These are phyloP conservation scores for Leucogyrophana mollusca DNA, from an alignment of 768 basidiomycete genomes.

Conservation along the genomic window DNA sequence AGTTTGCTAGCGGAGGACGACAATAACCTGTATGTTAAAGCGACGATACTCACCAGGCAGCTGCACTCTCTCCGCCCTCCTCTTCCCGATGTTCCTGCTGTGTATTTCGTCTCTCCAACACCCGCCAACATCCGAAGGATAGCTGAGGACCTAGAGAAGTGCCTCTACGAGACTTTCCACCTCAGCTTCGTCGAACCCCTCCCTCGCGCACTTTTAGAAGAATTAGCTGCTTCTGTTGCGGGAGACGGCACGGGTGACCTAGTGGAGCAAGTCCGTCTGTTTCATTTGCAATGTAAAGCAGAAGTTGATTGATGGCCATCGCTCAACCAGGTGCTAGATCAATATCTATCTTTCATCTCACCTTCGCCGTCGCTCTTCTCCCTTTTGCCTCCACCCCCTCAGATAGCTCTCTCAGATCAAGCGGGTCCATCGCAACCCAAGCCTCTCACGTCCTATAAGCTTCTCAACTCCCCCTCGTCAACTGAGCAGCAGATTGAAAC, in stretches of 20 bases:
- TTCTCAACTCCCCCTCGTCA: conserved; percentile 89
- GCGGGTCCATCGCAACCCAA: conserved; percentile 34
- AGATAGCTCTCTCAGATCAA: conserved; percentile 31
- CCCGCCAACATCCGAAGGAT: conserved; percentile 84
- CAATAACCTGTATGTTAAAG: conserved; percentile 4
- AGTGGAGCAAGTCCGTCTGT: conserved; percentile 62
- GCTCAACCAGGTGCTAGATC: conserved; percentile 89
- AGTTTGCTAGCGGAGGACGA: conserved; percentile 28
- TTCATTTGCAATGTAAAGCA: neutral
- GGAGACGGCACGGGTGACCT: conserved; percentile 79
- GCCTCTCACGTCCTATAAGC: conserved; percentile 67
- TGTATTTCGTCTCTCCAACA: conserved; percentile 95
- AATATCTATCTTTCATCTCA: conserved; percentile 94
- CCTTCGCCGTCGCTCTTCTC: conserved; percentile 94
- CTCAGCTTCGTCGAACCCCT: conserved; percentile 95
- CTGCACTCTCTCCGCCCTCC: conserved; percentile 86
- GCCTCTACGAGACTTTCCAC: conserved; percentile 89
- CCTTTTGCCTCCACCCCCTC: conserved; percentile 61
- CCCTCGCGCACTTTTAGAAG: conserved; percentile 85
- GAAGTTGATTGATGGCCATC: neutral
- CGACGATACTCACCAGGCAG: conserved; percentile 54
- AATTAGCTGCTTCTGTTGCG: conserved; percentile 87
- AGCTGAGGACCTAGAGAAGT: conserved; percentile 88
- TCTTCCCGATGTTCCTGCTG: conserved; percentile 91
- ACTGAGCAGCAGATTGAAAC: conserved; percentile 89